Evolutionary conservation across 2,329 filamentous ascomycete genomes (phyloP).

Genomic region (Fusarium pseudograminearum): DNA sequence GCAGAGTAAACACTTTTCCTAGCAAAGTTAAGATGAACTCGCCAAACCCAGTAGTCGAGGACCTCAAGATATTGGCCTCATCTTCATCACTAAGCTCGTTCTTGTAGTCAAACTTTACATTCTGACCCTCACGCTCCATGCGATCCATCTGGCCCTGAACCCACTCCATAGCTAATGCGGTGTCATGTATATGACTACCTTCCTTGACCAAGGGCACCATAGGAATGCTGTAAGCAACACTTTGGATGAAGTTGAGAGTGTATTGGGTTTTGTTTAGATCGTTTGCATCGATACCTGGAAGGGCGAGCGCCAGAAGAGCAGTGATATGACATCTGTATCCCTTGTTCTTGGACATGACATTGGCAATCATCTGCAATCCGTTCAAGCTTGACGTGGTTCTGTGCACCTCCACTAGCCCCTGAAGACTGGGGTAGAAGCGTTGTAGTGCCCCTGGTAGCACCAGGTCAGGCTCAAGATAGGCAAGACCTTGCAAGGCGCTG

Average conservation of each 20-base stretch:
- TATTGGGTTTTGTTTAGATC: slow-evolving; percentile 97
- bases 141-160: slow-evolving; percentile 93
- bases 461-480: slow-evolving; percentile 89
- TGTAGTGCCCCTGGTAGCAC: slow-evolving; percentile 94
- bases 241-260: slow-evolving; percentile 94
- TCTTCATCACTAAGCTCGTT: slow-evolving; percentile 85
- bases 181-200: slow-evolving; percentile 75
- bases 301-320: slow-evolving; percentile 87
- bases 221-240: slow-evolving; percentile 95
- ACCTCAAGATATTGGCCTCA: slow-evolving; percentile 88
- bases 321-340: slow-evolving; percentile 98
- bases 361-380: slow-evolving; percentile 90
- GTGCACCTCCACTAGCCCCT: slow-evolving; percentile 96
- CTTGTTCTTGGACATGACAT: slow-evolving; percentile 90
- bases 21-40: slow-evolving; percentile 93
- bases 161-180: slow-evolving; percentile 87
- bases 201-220: slow-evolving; percentile 78
- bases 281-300: slow-evolving; percentile 97
- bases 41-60: slow-evolving; percentile 91
- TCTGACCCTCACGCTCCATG: slow-evolving; percentile 88
- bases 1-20: slow-evolving; percentile 91
- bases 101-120: slow-evolving; percentile 87
- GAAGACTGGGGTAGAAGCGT: slow-evolving; percentile 95
- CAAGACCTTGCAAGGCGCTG: slow-evolving; percentile 87
- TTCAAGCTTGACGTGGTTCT: slow-evolving; percentile 93